Conservation (phyloP, 2,329 filamentous ascomycete species). For the Ophidiomyces ophidiicola region DNA sequence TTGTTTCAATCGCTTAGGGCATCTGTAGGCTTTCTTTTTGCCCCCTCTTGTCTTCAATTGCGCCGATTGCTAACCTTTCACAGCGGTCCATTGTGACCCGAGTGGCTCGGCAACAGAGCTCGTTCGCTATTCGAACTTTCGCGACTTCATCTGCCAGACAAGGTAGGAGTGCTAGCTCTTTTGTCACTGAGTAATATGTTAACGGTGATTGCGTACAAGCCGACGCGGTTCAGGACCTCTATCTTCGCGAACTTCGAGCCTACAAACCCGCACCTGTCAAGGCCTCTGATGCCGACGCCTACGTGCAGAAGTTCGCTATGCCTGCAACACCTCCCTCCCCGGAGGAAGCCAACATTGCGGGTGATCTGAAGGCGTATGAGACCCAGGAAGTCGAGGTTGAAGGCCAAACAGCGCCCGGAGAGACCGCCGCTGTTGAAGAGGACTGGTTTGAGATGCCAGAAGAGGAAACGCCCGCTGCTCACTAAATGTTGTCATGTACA, state of each 20-base stretch:
- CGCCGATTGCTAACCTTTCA: slow-evolving; percentile 17
- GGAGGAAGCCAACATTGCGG: slow-evolving; percentile 86
- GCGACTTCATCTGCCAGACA: slow-evolving; percentile 49
- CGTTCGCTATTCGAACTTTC: slow-evolving; percentile 50
- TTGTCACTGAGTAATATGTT: slow-evolving; percentile 24
- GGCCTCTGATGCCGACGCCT: slow-evolving; percentile 73
- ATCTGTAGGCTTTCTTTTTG: slow-evolving; percentile 12
- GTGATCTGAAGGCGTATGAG: slow-evolving; percentile 89
- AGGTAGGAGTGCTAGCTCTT: slow-evolving; percentile 40
- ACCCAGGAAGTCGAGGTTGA: slow-evolving; percentile 87
- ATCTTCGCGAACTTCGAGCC: slow-evolving; percentile 87
- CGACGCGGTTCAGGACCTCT: slow-evolving; percentile 95
- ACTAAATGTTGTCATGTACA: slow-evolving; percentile 22
- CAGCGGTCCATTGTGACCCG: slow-evolving; percentile 52
- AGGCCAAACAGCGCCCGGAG: slow-evolving; percentile 57
- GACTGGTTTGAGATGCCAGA: slow-evolving; percentile 76
- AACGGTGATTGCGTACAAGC: slow-evolving; percentile 42
- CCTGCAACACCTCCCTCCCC: slow-evolving; percentile 77
- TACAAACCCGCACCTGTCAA: slow-evolving; percentile 84
- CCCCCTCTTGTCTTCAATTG: slow-evolving; percentile 14
- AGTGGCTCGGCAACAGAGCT: slow-evolving; percentile 46
- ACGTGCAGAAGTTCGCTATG: slow-evolving; percentile 74
- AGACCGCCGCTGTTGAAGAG: slow-evolving; percentile 50
- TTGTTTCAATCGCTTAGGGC: slow-evolving; percentile 17
- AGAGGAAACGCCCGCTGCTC: slow-evolving; percentile 36